Percentiles rank a stretch among this genome's conserved stretches.
These are phyloP conservation scores for Saccharomyces pastorianus DNA, from an alignment of 1,139 yeast genomes.

Conservation along the genomic window DNA sequence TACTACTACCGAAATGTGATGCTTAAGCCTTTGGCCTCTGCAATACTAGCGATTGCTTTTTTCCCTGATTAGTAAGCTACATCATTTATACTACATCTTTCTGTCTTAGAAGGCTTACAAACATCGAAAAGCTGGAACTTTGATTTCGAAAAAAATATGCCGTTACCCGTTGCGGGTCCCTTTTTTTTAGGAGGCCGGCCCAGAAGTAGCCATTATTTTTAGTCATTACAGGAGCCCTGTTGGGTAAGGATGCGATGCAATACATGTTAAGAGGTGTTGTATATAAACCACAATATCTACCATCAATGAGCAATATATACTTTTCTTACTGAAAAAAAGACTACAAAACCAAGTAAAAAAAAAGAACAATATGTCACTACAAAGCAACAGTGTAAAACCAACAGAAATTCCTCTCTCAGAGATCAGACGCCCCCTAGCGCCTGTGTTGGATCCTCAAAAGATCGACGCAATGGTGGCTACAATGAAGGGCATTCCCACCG, in stretches of 20 bases:
- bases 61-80: not conserved
- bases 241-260: not conserved
- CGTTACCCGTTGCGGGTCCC: not conserved
- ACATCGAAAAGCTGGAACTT: not conserved
- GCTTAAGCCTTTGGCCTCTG: not conserved
- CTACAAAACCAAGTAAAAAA: not conserved
- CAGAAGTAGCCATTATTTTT: not conserved
- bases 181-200: not conserved
- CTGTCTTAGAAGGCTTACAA: not conserved
- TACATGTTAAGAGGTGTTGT: not conserved
- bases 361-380: constrained; percentile 36
- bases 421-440: constrained; percentile 74
- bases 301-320: not conserved
- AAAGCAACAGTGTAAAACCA: constrained; percentile 40
- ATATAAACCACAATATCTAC: not conserved
- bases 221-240: not conserved
- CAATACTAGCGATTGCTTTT: not conserved
- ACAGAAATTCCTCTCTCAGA: constrained; percentile 55
- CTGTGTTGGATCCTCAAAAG: constrained; percentile 64
- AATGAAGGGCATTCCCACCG: constrained; percentile 53
- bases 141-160: not conserved
- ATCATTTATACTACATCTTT: not conserved
- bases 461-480: constrained; percentile 77
- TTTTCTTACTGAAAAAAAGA: not conserved
- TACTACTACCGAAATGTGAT: not conserved